These are phyloP conservation scores for Verticillium klebahnii DNA, from an alignment of 2,329 filamentous ascomycete genomes.

Conservation along the genomic window DNA sequence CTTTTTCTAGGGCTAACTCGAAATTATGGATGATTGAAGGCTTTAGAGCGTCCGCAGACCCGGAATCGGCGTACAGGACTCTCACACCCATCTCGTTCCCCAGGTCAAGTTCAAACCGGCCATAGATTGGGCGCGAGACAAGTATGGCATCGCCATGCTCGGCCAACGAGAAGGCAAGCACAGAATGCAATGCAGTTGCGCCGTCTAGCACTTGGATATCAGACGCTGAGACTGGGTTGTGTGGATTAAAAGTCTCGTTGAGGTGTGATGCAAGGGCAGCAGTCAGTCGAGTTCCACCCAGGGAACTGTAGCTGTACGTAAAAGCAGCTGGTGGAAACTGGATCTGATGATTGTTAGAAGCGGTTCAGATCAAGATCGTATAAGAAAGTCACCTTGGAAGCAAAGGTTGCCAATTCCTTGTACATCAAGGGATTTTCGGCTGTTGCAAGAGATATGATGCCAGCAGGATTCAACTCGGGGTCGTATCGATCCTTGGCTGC, in stretches of 20 bases:
- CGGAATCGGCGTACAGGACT: constrained; percentile 39
- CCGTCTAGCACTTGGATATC: constrained; percentile 28
- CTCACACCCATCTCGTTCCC: constrained; percentile 29
- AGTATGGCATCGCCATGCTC: constrained; percentile 34
- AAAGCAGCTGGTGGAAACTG: constrained; percentile 18
- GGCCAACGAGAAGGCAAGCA: constrained; percentile 32
- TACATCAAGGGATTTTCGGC: constrained; percentile 7
- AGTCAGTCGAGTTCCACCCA: constrained; percentile 28
- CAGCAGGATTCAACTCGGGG: constrained; percentile 2
- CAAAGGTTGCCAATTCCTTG: constrained; percentile 2
- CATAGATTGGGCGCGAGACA: constrained; percentile 37
- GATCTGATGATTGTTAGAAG: neutral
- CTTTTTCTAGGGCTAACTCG: constrained; percentile 33
- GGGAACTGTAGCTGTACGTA: constrained; percentile 29
- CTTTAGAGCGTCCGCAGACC: constrained; percentile 38
- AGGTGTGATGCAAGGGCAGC: constrained; percentile 28
- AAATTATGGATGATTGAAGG: constrained; percentile 38
- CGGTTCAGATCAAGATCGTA: no score
- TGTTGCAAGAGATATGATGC: constrained; percentile 7
- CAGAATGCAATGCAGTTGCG: constrained; percentile 33
- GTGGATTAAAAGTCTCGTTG: constrained; percentile 30
- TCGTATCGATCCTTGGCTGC: neutral
- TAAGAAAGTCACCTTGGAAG: neutral
- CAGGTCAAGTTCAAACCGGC: constrained; percentile 45
- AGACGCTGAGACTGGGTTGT: constrained; percentile 19